Evolutionary conservation across 805 yeast species (phyloP), one percentile per base, ranked within the genome.

Genomic region (Hemisphaericaspora nanyangensis): DNA sequence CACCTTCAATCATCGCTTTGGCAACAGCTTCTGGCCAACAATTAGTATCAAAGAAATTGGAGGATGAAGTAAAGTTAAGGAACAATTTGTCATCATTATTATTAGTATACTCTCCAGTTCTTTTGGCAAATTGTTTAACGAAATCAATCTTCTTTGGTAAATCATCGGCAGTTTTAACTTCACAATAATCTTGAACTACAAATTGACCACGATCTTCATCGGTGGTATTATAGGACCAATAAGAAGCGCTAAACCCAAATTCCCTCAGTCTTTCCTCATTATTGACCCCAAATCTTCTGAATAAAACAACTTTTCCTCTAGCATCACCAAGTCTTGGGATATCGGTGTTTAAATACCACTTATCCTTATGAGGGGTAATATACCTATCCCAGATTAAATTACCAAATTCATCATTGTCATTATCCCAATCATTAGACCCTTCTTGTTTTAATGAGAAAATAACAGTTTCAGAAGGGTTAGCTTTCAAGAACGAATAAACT

Each of bases 21-120:
- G 88, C 77, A 44, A 84, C 77, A 48, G 74, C 68, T 42, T 74
- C 70, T 1, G 93, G 93, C 93, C 93, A 85, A 58, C 87, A 83
- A 34, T 66, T 70, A 37, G 70, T 78, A 59, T 82, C 77, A 59
- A 80, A 81, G 56, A 83, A 81, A 60, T 81, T 81, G 31, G 89
- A 72, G 13, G 83, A 91, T 1, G 88, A 74, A 42, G 87, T 79
- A 58, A 82, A 85, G 63, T 85, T 85, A 45, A 85, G 61, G 50
- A 76, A 84, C 47, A 85, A 62, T 58, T 81, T 83, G 44, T 72
- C 73, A 40, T 60, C 59, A 39, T 65, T 56, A 35, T 76, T 68
- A 11, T 57, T 43, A 51, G 70, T 73, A 60, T 76, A 72, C 17
- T 75, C 67, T 25, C 56, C 55, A 2, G 91, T 85, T 36, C 69